A percentile compares a stretch with the other conserved stretches of the same genome.
Evolutionary conservation across 2,329 filamentous ascomycete genomes (phyloP).

Genomic region (Scedosporium dehoogii): DNA sequence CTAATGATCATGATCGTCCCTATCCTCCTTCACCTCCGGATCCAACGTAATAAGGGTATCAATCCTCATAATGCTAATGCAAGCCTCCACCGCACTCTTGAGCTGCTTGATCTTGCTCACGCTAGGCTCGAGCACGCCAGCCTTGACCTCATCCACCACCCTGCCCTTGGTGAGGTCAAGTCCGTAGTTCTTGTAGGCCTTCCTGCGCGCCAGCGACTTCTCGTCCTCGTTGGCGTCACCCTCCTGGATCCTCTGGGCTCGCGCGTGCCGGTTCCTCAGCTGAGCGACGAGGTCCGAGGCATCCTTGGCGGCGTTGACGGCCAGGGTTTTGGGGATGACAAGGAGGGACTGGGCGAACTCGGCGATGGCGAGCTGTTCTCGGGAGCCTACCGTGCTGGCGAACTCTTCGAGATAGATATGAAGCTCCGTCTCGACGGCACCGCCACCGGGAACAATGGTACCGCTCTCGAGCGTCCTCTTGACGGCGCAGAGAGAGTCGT

Average conservation of each 20-base stretch:
- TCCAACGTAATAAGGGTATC: constrained; percentile 98
- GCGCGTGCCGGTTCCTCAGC: constrained; percentile 84
- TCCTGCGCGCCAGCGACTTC: constrained; percentile 83
- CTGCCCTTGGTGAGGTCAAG: constrained; percentile 82
- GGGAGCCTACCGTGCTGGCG: constrained; percentile 89
- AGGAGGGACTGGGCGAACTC: constrained; percentile 95
- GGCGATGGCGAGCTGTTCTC: constrained; percentile 94
- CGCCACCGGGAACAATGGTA: constrained; percentile 91
- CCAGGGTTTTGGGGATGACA: constrained; percentile 89
- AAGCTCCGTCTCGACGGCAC: constrained; percentile 94
- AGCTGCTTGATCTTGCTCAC: constrained; percentile 98
- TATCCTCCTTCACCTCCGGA: constrained; percentile 68
- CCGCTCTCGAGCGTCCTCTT: constrained; percentile 96
- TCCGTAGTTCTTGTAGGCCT: constrained; percentile 98
- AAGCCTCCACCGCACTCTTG: constrained; percentile 97
- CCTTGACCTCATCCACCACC: constrained; percentile 87
- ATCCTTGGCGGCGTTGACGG: constrained; percentile 95
- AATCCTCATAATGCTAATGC: constrained; percentile 98
- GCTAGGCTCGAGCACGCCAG: constrained; percentile 89
- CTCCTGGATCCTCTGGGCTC: constrained; percentile 85
- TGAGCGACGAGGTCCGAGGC: constrained; percentile 91
- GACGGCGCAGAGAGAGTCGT: constrained; percentile 92
- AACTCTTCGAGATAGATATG: constrained; percentile 99
- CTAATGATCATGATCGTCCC: constrained; percentile 82
- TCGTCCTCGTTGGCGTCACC: constrained; percentile 78